These are phyloP conservation scores for Jacaranda mimosifolia DNA, from an alignment of 257 asterid species.

Conservation along the genomic window DNA sequence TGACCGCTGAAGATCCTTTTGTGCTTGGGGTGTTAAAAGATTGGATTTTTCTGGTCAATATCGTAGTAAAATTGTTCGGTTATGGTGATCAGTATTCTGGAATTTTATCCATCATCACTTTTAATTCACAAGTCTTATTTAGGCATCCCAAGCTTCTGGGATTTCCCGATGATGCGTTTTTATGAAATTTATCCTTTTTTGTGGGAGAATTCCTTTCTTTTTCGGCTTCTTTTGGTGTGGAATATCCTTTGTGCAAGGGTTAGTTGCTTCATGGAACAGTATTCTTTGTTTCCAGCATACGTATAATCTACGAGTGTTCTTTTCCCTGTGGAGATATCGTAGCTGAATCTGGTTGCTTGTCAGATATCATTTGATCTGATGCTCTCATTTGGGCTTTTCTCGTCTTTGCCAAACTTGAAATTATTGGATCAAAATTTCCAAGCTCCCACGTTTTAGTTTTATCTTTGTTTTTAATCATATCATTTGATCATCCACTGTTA, in stretches of 20 bases:
- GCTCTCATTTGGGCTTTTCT: slow-evolving; percentile 17
- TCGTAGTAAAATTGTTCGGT: slow-evolving; percentile 33
- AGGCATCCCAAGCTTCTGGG: slow-evolving; percentile 23
- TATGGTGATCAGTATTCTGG: slow-evolving; percentile 42
- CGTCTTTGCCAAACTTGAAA: slow-evolving; percentile 14
- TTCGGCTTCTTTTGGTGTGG: slow-evolving; percentile 47
- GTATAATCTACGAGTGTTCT: slow-evolving; percentile 36
- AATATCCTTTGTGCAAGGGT: slow-evolving; percentile 58
- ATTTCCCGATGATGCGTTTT: slow-evolving; percentile 35
- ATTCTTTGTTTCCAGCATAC: slow-evolving; percentile 45
- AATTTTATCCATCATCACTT: slow-evolving; percentile 23
- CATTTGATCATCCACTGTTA: not conserved
- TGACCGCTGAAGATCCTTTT: slow-evolving; percentile 51
- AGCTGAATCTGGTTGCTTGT: slow-evolving; percentile 48
- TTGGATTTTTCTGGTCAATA: slow-evolving; percentile 54
- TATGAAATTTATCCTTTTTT: slow-evolving; percentile 33
- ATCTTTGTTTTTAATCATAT: slow-evolving; percentile 12
- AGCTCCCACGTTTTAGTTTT: slow-evolving; percentile 1
- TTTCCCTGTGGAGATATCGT: slow-evolving; percentile 34
- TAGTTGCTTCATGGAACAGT: slow-evolving; percentile 62
- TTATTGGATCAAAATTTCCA: slow-evolving; percentile 28
- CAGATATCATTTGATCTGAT: slow-evolving; percentile 32
- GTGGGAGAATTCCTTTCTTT: slow-evolving; percentile 32
- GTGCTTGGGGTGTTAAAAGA: slow-evolving; percentile 43
- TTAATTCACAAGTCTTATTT: slow-evolving; percentile 21